phyloP scores from a whole-genome alignment of 495 filamentous ascomycete genomes.

The Halenospora varia region DNA sequence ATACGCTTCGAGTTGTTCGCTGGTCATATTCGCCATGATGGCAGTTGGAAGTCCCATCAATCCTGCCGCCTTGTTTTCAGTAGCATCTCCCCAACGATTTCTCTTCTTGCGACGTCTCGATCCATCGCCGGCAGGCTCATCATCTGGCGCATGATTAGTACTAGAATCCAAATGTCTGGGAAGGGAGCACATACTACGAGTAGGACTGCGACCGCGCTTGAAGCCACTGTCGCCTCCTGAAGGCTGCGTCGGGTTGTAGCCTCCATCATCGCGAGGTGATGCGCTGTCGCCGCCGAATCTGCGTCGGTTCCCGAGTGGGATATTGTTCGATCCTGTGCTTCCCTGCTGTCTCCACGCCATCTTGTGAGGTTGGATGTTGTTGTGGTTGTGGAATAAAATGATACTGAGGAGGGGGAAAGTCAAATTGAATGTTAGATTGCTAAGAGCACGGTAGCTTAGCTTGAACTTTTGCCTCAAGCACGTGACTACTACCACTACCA shows the following conservation, averaged over 20 bases:
- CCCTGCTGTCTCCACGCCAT: conserved; percentile 96
- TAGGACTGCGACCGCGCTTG: conserved; percentile 74
- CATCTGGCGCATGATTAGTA: conserved; percentile 30
- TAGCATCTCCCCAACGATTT: conserved; percentile 94
- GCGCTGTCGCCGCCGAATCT: conserved; percentile 62
- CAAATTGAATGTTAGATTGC: neutral
- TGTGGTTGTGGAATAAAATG: neutral
- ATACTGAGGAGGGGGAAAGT: neutral
- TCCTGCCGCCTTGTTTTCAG: conserved; percentile 96
- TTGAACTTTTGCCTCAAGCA: too few species aligned
- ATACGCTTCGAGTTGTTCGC: conserved; percentile 95
- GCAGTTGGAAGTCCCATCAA: conserved; percentile 96
- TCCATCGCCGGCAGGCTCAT: conserved; percentile 54
- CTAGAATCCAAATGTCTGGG: neutral
- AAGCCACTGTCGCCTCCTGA: conserved; percentile 38
- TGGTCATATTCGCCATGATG: conserved; percentile 95
- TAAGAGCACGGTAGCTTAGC: too few species aligned
- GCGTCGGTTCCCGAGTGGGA: conserved; percentile 83
- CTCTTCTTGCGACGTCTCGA: conserved; percentile 87
- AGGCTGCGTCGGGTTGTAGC: conserved; percentile 48
- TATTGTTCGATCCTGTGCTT: conserved; percentile 97
- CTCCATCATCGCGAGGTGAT: conserved; percentile 45
- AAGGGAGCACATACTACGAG: conserved; percentile 31
- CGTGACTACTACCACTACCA: too few species aligned
- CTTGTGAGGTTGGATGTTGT: conserved; percentile 20